phyloP scores from a whole-genome alignment of 2,329 filamentous ascomycete species.

The Sporothrix protearum region DNA sequence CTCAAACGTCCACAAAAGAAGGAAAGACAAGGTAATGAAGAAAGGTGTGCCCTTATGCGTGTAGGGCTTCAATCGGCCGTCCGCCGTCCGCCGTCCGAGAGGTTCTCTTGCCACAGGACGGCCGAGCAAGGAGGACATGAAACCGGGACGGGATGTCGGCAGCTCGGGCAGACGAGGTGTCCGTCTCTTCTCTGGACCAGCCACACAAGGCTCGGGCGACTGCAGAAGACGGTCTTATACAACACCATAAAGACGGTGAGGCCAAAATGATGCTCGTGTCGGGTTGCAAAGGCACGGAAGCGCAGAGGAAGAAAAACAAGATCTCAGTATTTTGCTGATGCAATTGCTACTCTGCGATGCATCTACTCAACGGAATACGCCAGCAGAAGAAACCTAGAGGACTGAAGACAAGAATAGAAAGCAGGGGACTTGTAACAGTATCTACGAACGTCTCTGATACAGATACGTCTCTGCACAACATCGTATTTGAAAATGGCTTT shows the following conservation, averaged over 20 bases:
- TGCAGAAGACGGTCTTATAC: not conserved
- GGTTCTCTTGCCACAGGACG: not conserved
- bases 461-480: not conserved
- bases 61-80: not conserved
- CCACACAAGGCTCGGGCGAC: not conserved
- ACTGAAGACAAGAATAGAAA: not conserved
- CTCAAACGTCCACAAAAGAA: not conserved
- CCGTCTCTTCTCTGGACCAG: not conserved
- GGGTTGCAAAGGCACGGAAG: not conserved
- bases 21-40: not conserved
- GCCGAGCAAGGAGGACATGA: not conserved
- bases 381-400: not conserved
- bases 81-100: not conserved
- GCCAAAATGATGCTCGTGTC: not conserved
- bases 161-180: not conserved
- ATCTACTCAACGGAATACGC: not conserved
- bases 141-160: not conserved
- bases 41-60: not conserved
- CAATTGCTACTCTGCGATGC: constrained; percentile 12
- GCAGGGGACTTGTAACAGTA: not conserved
- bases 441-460: too few relatives aligned
- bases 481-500: not conserved
- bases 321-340: not conserved
- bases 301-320: not conserved
- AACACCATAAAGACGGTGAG: not conserved